Evolutionary conservation across 257 asterid species (phyloP), one percentile per base, ranked within the genome.

Genomic region (Ilex aquifolium): DNA sequence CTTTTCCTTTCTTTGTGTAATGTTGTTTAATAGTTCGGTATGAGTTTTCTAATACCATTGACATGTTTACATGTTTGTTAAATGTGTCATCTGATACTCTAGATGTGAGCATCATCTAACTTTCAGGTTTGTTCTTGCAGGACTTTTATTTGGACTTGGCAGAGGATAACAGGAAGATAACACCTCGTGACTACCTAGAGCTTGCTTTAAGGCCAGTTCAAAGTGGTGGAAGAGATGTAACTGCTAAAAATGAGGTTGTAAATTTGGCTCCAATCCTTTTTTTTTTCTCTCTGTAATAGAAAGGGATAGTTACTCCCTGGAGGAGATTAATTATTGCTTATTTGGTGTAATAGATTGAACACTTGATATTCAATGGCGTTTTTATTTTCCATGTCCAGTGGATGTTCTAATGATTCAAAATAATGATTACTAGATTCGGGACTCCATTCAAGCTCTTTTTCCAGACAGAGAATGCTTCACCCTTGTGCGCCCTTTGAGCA

Each of bases 161-260:
- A 65, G 97, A 90, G 85, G 99, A 88, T 65, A 84, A 88, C 61
- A 78, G 79, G 74, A 90, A 75, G 78, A 93, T 93, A 63, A 88
- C 99, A 32, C 99, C 99, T 14, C 96, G 97, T 62, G 99, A 93
- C 82, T 93, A 93, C 86, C 84, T 93, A 17, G 99, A 93, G 84
- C 78, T 84, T 60, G 99, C 97, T 59, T 57, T 93, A 68, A 82
- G 86, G 60, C 84, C 99, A 29, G 95, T 82, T 71, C 83, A 90
- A 69, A 93, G 87, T 65, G 91, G 89, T 7, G 77, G 81, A 57
- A 81, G 75, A 76, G 97, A 90, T 69, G 81, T 90, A 61, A 75
- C 91, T 72, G 87, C 97, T 59, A 93, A 93, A 75, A 93, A 90
- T 72, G 97, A 88, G 97, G 99, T 93, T 57, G 27, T 59, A 15